These are phyloP conservation scores for Coniella lustricola DNA, from an alignment of 2,329 filamentous ascomycete genomes.

Conservation along the genomic window DNA sequence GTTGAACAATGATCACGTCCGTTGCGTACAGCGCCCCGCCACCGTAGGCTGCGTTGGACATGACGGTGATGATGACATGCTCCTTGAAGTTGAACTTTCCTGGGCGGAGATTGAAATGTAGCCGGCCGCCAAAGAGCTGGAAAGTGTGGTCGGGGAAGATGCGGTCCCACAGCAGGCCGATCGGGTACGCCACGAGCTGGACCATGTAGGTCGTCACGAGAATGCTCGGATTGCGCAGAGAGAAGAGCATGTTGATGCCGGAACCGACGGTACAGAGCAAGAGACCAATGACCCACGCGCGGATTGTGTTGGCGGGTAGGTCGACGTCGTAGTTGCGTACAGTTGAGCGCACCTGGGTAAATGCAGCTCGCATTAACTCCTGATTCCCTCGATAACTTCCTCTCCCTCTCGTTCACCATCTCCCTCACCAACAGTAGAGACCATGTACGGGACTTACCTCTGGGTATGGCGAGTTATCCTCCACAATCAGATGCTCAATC, in stretches of 20 bases:
- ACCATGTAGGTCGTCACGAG: slow-evolving; percentile 55
- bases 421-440: background rate
- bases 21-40: slow-evolving; percentile 52
- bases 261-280: slow-evolving; percentile 56
- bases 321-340: slow-evolving; percentile 60
- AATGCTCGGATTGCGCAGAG: slow-evolving; percentile 51
- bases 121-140: slow-evolving; percentile 31
- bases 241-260: slow-evolving; percentile 55
- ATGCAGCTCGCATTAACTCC: no score
- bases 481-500: slow-evolving; percentile 50
- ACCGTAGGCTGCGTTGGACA: slow-evolving; percentile 52
- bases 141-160: slow-evolving; percentile 35
- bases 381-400: no score
- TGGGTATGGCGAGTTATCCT: slow-evolving; percentile 61
- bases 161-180: slow-evolving; percentile 48
- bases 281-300: slow-evolving; percentile 57
- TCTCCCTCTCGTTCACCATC: no score
- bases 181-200: slow-evolving; percentile 55
- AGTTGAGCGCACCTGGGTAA: slow-evolving; percentile 56
- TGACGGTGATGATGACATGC: slow-evolving; percentile 54
- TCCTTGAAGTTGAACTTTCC: slow-evolving; percentile 57
- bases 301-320: slow-evolving; percentile 56
- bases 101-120: slow-evolving; percentile 49
- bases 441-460: slow-evolving; percentile 39
- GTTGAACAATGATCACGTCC: slow-evolving; percentile 43